phyloP scores from a whole-genome alignment of 345 rosid species.

The Melaleuca quinquenervia region DNA sequence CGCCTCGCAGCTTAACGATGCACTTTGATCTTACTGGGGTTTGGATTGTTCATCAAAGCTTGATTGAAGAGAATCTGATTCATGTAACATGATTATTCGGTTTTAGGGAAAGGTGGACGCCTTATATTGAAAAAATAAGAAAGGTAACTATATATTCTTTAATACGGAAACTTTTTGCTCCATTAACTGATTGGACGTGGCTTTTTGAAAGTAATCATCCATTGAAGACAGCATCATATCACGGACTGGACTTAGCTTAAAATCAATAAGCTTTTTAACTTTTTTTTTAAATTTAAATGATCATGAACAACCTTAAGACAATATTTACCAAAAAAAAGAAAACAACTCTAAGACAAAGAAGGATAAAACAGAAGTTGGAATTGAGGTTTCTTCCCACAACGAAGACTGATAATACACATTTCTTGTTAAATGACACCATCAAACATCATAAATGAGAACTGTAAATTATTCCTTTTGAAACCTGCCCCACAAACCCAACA shows the following conservation, averaged over 20 bases:
- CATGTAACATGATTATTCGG: neutral
- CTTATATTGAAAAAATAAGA: neutral
- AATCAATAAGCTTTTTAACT: neutral
- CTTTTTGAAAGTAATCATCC: neutral
- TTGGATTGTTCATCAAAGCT: neutral
- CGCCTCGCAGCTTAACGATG: neutral
- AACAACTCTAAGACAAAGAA: too few species aligned
- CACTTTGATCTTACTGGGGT: neutral
- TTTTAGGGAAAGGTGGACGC: neutral
- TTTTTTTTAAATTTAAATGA: neutral
- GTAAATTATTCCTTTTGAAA: neutral
- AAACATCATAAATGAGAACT: neutral
- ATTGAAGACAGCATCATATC: neutral
- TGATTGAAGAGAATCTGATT: neutral
- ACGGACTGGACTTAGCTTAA: neutral
- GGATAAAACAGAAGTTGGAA: neutral
- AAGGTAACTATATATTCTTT: neutral
- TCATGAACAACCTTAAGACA: neutral
- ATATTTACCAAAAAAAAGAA: too few species aligned
- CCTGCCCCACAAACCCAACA: neutral
- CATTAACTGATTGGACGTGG: neutral
- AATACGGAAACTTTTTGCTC: neutral
- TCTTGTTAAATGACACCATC: neutral
- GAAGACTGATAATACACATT: neutral
- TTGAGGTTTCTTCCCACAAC: neutral